A percentile compares a stretch with the other conserved stretches of the same genome.
phyloP scores from a whole-genome alignment of 1,284 basidiomycete genomes.

The Volvariella surrecta region DNA sequence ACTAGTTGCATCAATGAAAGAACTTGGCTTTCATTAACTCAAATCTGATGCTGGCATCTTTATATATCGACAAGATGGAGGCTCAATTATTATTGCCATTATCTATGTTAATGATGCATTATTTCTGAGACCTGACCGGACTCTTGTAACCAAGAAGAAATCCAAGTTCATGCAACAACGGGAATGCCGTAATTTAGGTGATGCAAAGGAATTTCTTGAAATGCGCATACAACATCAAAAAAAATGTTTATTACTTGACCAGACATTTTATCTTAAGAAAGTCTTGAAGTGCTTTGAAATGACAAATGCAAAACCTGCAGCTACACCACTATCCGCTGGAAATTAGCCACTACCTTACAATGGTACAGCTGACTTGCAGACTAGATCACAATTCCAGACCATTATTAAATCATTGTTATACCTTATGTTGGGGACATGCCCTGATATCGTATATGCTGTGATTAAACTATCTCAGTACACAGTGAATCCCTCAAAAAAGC shows the following conservation, averaged over 20 bases:
- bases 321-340: slow-evolving; percentile 23
- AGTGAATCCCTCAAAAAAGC: slow-evolving; percentile 3
- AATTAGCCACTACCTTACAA: slow-evolving; percentile 7
- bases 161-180: slow-evolving; percentile 19
- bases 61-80: slow-evolving; percentile 8
- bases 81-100: slow-evolving; percentile 14
- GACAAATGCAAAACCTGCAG: slow-evolving; percentile 20
- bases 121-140: slow-evolving; percentile 12
- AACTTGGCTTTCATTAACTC: slow-evolving; percentile 16
- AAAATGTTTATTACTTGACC: slow-evolving; percentile 20
- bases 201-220: slow-evolving; percentile 23
- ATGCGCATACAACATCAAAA: slow-evolving; percentile 21
- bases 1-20: slow-evolving; percentile 11
- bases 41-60: slow-evolving; percentile 17
- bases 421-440: slow-evolving; percentile 2
- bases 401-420: slow-evolving; percentile 5
- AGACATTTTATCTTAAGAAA: slow-evolving; percentile 23
- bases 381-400: slow-evolving; percentile 1
- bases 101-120: slow-evolving; percentile 22
- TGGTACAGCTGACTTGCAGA: not conserved
- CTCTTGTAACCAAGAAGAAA: slow-evolving; percentile 13
- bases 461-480: slow-evolving; percentile 5
- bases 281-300: slow-evolving; percentile 24
- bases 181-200: slow-evolving; percentile 26
- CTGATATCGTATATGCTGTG: slow-evolving; percentile 3